Base-by-base conservation (phyloP, 2,329 filamentous ascomycete species). In the Aspergillus cejpii region DNA sequence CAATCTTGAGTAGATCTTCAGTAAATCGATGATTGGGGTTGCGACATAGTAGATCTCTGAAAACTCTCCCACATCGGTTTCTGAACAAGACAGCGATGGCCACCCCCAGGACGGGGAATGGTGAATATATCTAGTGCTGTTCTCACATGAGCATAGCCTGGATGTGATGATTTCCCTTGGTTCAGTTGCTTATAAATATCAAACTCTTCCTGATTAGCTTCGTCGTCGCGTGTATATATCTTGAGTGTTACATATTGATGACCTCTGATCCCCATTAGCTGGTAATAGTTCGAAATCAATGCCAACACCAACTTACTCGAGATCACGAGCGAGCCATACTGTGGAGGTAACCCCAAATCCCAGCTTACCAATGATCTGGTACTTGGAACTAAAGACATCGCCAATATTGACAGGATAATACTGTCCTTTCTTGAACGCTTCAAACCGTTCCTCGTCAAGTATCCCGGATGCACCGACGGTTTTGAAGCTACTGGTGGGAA, bases 11-110 rank as follows among this genome's bases (percentile, higher is more conserved):
- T 12, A 74, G 54, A 17, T 64, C 55, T 24, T 65, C 54, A 10
- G 65, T 62, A 36, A 72, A 68, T 17, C 68, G 58, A 51, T 62
- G 55, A 2, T 26, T 52, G 3, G 67, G 61, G 37, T 71, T 67
- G 19, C 66, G 64, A 24, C 55, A 58, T 1, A 68, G 60, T 10
- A 73, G 45, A 39, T 69, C 63, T 29, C 50, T 60, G 34, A 66
- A n/a, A 68, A 47, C 64, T 73, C 21, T 71, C 68, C 61, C 69
- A 68, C 51, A 65, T 60, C 5, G 61, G 63, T 12, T 55, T 55
- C 42, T 65, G 65, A 15, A 66, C 59, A 21, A 68, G 60, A 49
- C 63, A 66, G 3, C 26, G 44, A 53, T 67, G 61, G 15, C 45
- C 14, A 20, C 59, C 58, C 1, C 49, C 41, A 0, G 53, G 33